Conservation (phyloP, 768 basidiomycete species). For the Hericium erinaceus region DNA sequence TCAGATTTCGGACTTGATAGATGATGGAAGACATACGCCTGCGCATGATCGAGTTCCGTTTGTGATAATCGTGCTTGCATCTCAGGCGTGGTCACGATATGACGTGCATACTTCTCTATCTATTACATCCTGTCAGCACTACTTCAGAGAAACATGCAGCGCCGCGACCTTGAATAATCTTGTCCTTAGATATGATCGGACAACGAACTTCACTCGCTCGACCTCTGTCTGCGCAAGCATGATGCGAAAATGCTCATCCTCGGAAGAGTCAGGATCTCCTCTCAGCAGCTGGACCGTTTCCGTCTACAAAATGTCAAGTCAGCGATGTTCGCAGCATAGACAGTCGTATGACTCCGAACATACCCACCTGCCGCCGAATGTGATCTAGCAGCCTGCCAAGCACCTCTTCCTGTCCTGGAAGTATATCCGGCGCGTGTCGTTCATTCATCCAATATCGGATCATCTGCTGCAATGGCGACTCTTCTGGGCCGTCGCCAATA, state of each 20-base stretch:
- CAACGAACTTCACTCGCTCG: constrained; percentile 88
- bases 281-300: constrained; percentile 69
- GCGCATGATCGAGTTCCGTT: constrained; percentile 75
- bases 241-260: constrained; percentile 89
- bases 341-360: background rate
- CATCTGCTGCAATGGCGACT: constrained; percentile 59
- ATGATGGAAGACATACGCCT: constrained; percentile 35
- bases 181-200: constrained; percentile 82
- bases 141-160: background rate
- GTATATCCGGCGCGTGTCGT: constrained; percentile 69
- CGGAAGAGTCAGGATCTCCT: constrained; percentile 74
- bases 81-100: constrained; percentile 60
- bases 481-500: constrained; percentile 21
- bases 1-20: background rate
- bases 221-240: constrained; percentile 92
- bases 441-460: constrained; percentile 85
- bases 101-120: constrained; percentile 85
- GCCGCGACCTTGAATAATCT: constrained; percentile 67
- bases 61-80: constrained; percentile 74
- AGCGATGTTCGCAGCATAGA: background rate
- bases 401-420: constrained; percentile 63
- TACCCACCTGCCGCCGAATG: constrained; percentile 72
- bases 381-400: constrained; percentile 63
- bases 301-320: constrained; percentile 36
- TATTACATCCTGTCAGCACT: constrained; percentile 19